Conservation (phyloP, 495 filamentous ascomycete species). For the Platismatia glauca region DNA sequence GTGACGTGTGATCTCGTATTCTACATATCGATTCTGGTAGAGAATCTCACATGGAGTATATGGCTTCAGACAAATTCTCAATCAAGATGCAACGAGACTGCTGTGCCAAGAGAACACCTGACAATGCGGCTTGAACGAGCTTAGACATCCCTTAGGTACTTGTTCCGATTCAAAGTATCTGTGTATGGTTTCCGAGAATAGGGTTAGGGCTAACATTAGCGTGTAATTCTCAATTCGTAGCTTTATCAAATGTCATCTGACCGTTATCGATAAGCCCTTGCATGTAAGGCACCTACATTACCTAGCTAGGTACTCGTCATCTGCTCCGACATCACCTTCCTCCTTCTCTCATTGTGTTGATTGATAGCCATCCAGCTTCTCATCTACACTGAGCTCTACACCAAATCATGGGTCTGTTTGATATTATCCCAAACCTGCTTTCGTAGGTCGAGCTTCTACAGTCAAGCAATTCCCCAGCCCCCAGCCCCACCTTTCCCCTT, state of each 20-base stretch:
- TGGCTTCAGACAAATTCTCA: no score
- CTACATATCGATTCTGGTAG: no score
- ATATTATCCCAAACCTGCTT: constrained; percentile 24
- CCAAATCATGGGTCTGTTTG: constrained; percentile 40
- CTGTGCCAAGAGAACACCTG: no score
- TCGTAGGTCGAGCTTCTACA: constrained; percentile 22
- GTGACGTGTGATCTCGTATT: no score
- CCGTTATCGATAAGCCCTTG: constrained; percentile 4
- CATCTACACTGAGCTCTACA: background rate
- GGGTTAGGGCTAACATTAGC: no score
- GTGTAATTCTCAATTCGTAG: background rate
- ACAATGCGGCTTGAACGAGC: no score
- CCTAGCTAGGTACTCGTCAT: background rate
- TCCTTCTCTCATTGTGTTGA: background rate
- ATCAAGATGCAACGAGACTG: no score
- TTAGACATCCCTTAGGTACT: no score
- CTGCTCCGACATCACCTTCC: background rate
- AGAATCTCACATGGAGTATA: no score
- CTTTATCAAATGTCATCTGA: constrained; percentile 9
- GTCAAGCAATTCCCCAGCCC: background rate
- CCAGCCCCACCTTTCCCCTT: background rate
- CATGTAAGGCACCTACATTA: background rate
- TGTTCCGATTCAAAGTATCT: no score
- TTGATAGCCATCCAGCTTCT: background rate
- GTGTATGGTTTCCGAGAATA: no score